A percentile compares a stretch with the other conserved stretches of the same genome.
These are phyloP conservation scores for Podila verticillata DNA, from an alignment of 192 early-diverging fungal species.

Conservation along the genomic window DNA sequence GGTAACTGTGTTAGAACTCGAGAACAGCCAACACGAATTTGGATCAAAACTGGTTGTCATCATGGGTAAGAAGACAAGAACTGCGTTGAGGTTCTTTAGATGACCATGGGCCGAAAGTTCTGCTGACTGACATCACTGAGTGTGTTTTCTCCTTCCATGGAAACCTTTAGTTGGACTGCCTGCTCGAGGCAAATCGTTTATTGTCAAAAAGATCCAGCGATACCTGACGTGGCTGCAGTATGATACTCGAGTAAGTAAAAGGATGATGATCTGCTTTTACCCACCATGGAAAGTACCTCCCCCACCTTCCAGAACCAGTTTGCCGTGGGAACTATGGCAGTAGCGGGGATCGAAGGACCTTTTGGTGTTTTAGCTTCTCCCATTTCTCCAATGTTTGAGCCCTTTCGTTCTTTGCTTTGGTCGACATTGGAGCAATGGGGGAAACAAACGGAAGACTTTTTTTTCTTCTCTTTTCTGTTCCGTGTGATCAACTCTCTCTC, in stretches of 20 bases:
- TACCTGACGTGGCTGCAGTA: slow-evolving; percentile 88
- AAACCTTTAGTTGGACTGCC: slow-evolving; percentile 82
- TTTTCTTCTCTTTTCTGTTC: background rate
- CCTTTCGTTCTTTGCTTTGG: too few species aligned
- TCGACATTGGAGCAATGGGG: too few species aligned
- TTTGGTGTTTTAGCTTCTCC: too few species aligned
- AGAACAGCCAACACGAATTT: slow-evolving; percentile 70
- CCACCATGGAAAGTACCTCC: too few species aligned
- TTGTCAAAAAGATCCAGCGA: slow-evolving; percentile 94
- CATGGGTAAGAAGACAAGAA: slow-evolving; percentile 71
- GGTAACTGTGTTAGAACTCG: slow-evolving; percentile 17
- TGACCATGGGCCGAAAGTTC: too few species aligned
- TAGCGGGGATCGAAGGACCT: too few species aligned
- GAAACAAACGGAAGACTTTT: background rate
- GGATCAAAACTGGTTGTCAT: slow-evolving; percentile 94
- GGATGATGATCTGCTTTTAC: too few species aligned
- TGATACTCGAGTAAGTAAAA: slow-evolving; percentile 70
- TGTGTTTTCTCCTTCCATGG: background rate
- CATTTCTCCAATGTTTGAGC: too few species aligned
- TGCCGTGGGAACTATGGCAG: too few species aligned
- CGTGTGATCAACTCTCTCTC: too few species aligned
- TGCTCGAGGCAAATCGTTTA: slow-evolving; percentile 94
- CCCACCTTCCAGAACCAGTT: too few species aligned
- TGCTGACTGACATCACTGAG: too few species aligned
- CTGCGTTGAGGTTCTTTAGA: background rate